Evolutionary conservation across 176 grass and related monocot species (phyloP).

Genomic region (Oryza nivara): DNA sequence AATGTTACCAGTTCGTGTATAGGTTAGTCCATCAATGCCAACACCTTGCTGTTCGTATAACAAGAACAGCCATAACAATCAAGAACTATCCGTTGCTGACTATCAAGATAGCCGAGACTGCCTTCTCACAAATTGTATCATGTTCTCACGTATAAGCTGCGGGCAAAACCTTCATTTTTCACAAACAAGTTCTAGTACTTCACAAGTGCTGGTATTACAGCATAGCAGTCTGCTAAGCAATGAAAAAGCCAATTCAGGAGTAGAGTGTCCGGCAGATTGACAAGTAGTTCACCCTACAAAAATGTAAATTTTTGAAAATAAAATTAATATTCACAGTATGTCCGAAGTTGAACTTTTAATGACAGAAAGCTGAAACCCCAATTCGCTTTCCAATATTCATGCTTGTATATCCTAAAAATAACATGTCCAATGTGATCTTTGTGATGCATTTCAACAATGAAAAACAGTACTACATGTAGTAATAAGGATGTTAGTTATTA

Average conservation of each 20-base stretch:
- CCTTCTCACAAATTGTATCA: slow-evolving; percentile 10
- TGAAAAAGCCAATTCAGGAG: slow-evolving; percentile 92
- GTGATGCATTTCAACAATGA: neutral
- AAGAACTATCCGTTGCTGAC: slow-evolving; percentile 13
- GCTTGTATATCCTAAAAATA: neutral
- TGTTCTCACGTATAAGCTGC: slow-evolving; percentile 26
- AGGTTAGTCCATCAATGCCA: neutral
- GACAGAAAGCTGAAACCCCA: neutral
- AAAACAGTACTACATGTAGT: neutral
- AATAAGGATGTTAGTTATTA: slow-evolving; percentile 1
- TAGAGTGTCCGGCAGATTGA: slow-evolving; percentile 73
- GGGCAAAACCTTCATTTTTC: slow-evolving; percentile 21
- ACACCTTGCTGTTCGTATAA: slow-evolving; percentile 16
- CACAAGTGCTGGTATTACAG: slow-evolving; percentile 78
- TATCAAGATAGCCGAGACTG: slow-evolving; percentile 11
- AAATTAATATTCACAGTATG: neutral
- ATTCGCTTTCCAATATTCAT: neutral
- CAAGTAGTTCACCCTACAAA: slow-evolving; percentile 76
- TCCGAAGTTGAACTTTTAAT: slow-evolving; percentile 13
- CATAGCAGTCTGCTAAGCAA: slow-evolving; percentile 89
- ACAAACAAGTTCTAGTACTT: slow-evolving; percentile 63
- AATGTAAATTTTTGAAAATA: slow-evolving; percentile 37
- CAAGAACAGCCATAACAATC: neutral
- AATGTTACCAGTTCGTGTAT: slow-evolving; percentile 39
- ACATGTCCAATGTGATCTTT: neutral